Percentiles rank a stretch among this genome's conserved stretches.
Evolutionary conservation across 768 basidiomycete genomes (phyloP).

Genomic region (Suillus fuscotomentosus): DNA sequence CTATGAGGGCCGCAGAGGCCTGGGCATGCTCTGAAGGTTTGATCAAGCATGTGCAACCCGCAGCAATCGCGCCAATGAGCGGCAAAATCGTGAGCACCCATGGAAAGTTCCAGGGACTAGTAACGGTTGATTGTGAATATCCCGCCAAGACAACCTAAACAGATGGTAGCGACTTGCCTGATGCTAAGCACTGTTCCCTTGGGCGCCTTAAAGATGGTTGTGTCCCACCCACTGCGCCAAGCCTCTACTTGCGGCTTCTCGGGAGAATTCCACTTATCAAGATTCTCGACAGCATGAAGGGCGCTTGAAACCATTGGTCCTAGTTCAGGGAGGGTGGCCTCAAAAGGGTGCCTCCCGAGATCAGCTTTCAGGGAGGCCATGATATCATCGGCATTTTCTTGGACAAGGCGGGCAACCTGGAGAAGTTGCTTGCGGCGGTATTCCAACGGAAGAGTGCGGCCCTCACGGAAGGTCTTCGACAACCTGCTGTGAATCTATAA

Average conservation of each 20-base stretch:
- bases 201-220: slow-evolving; percentile 48
- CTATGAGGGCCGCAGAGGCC: slow-evolving; percentile 42
- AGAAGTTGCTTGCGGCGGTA: slow-evolving; percentile 60
- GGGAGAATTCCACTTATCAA: slow-evolving; percentile 56
- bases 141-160: background rate
- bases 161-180: slow-evolving; percentile 34
- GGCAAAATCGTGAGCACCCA: slow-evolving; percentile 51
- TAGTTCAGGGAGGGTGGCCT: slow-evolving; percentile 8
- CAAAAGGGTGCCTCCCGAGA: slow-evolving; percentile 23
- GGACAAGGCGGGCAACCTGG: slow-evolving; percentile 54
- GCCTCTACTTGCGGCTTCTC: slow-evolving; percentile 33
- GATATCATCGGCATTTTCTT: slow-evolving; percentile 55
- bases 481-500: slow-evolving; percentile 31
- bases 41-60: slow-evolving; percentile 57
- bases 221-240: slow-evolving; percentile 46
- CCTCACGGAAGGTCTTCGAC: slow-evolving; percentile 41
- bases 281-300: slow-evolving; percentile 39
- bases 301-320: slow-evolving; percentile 38
- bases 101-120: slow-evolving; percentile 65
- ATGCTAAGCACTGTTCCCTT: slow-evolving; percentile 60
- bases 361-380: slow-evolving; percentile 37
- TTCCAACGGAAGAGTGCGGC: slow-evolving; percentile 41
- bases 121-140: background rate
- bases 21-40: slow-evolving; percentile 63
- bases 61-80: slow-evolving; percentile 61